Percentiles rank a stretch among this genome's conserved stretches.
phyloP scores from a whole-genome alignment of 2,329 filamentous ascomycete genomes.

The Fusarium nematophilum region DNA sequence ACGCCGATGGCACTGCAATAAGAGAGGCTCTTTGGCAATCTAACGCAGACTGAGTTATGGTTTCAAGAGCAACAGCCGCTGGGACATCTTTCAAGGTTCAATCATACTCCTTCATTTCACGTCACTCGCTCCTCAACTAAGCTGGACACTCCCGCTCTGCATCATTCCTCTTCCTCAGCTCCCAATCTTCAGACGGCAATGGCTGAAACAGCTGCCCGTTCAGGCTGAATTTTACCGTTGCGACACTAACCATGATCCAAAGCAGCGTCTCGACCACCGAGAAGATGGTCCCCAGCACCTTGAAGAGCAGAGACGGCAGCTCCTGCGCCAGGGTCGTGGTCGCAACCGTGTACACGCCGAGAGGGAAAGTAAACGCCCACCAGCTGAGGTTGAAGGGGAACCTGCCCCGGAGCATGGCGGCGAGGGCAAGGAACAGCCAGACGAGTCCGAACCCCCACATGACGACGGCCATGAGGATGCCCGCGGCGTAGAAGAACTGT shows the following conservation, averaged over 20 bases:
- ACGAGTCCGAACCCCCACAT: constrained; percentile 50
- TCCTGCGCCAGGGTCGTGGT: constrained; percentile 47
- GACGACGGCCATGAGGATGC: constrained; percentile 51
- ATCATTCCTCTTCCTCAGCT: not conserved
- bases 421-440: constrained; percentile 50
- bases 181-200: constrained; percentile 3
- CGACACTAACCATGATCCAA: constrained; percentile 31
- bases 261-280: constrained; percentile 31
- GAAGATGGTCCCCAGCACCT: constrained; percentile 42
- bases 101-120: no score
- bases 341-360: constrained; percentile 49
- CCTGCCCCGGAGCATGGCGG: constrained; percentile 41
- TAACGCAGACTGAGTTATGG: no score
- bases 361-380: constrained; percentile 54
- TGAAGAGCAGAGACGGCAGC: constrained; percentile 47
- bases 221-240: constrained; percentile 16
- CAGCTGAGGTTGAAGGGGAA: constrained; percentile 54
- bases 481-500: constrained; percentile 65
- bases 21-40: no score
- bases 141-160: not conserved
- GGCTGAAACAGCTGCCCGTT: constrained; percentile 24
- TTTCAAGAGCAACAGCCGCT: no score
- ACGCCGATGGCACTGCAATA: not conserved
- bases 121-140: not conserved
- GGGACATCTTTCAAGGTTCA: no score